Evolutionary conservation across 2,329 filamentous ascomycete genomes (phyloP).

Genomic region (Calonectria hawksworthii): DNA sequence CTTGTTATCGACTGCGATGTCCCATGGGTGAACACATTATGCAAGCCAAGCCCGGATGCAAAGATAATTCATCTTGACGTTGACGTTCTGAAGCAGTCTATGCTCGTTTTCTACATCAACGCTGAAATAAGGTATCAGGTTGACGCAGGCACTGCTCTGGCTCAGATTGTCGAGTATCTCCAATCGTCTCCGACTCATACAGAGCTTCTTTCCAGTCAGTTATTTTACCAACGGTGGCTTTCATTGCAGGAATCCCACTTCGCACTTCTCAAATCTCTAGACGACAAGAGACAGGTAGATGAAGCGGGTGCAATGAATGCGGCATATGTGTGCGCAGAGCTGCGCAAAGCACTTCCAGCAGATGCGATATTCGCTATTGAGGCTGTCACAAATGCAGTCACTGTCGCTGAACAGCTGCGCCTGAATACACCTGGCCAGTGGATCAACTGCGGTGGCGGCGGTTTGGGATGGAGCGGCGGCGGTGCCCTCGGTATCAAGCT

Average conservation of each 20-base stretch:
- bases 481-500: slow-evolving; percentile 82
- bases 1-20: slow-evolving; percentile 90
- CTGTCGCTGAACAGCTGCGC: slow-evolving; percentile 79
- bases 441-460: slow-evolving; percentile 85
- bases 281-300: slow-evolving; percentile 64
- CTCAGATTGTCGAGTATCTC: slow-evolving; percentile 71
- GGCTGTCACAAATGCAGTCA: slow-evolving; percentile 77
- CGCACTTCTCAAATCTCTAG: slow-evolving; percentile 60
- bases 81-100: slow-evolving; percentile 76
- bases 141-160: slow-evolving; percentile 73
- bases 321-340: slow-evolving; percentile 38
- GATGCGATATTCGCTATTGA: slow-evolving; percentile 81
- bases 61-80: slow-evolving; percentile 74
- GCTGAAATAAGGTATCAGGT: slow-evolving; percentile 75
- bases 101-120: slow-evolving; percentile 79
- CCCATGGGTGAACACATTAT: slow-evolving; percentile 87
- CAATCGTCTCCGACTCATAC: slow-evolving; percentile 59
- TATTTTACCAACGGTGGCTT: not conserved
- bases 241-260: not conserved
- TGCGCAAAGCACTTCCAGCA: slow-evolving; percentile 48
- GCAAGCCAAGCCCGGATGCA: slow-evolving; percentile 64
- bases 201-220: slow-evolving; percentile 58
- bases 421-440: slow-evolving; percentile 76
- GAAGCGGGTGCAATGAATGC: slow-evolving; percentile 31
- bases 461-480: slow-evolving; percentile 84